Percentiles rank a stretch among this genome's conserved stretches.
These are phyloP conservation scores for Calophaca sinica DNA, from an alignment of 306 rosid genomes.

Conservation along the genomic window DNA sequence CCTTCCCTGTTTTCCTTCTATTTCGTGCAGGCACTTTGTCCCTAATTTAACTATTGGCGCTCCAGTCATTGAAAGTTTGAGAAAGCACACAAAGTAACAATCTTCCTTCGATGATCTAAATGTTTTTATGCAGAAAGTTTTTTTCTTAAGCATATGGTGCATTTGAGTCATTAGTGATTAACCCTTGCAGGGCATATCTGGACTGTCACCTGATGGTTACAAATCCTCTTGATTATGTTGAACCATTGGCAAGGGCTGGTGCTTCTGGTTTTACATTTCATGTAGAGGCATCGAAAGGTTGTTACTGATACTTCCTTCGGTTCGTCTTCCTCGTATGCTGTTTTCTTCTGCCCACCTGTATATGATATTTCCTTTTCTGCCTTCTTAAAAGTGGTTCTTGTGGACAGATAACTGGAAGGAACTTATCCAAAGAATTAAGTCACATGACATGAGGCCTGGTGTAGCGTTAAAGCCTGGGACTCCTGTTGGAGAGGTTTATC, in stretches of 20 bases:
- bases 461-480: slow-evolving; percentile 88
- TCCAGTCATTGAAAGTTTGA: slow-evolving; percentile 91
- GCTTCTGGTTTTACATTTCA: slow-evolving; percentile 98
- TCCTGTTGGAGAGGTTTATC: slow-evolving; percentile 83
- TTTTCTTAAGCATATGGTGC: slow-evolving; percentile 15
- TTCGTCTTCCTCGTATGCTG: slow-evolving; percentile 8
- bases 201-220: slow-evolving; percentile 99
- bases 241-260: slow-evolving; percentile 87
- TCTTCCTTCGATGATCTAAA: slow-evolving; percentile 23
- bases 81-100: slow-evolving; percentile 86
- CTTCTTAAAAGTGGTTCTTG: slow-evolving; percentile 20
- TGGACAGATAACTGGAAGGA: slow-evolving; percentile 88
- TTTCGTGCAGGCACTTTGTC: slow-evolving; percentile 80
- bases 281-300: slow-evolving; percentile 84
- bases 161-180: slow-evolving; percentile 22
- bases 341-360: slow-evolving; percentile 7
- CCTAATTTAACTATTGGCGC: slow-evolving; percentile 95
- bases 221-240: slow-evolving; percentile 89
- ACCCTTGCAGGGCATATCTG: slow-evolving; percentile 77
- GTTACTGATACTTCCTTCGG: slow-evolving; percentile 30
- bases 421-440: slow-evolving; percentile 67
- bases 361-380: slow-evolving; percentile 26
- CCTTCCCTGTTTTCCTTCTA: slow-evolving; percentile 13
- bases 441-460: slow-evolving; percentile 82
- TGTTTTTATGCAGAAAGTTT: background rate